A percentile compares a stretch with the other conserved stretches of the same genome.
Evolutionary conservation across 2,329 filamentous ascomycete genomes (phyloP).

Genomic region (Elsinoe perseae): DNA sequence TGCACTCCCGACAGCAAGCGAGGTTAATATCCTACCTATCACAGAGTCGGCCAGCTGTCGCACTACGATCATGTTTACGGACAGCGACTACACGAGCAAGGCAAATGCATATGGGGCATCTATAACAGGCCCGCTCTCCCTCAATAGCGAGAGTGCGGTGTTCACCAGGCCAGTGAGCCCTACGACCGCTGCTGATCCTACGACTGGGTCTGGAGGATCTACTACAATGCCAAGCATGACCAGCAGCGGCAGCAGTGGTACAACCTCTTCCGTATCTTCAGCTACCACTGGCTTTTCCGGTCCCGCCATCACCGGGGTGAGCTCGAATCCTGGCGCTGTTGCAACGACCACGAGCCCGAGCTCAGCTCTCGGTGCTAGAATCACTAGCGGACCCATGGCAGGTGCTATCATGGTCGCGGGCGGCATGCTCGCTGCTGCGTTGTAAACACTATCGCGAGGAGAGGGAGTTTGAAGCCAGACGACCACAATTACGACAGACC

Average conservation of each 20-base stretch:
- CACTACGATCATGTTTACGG: constrained; percentile 15
- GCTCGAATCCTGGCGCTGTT: neutral
- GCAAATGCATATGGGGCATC: constrained; percentile 11
- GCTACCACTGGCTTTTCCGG: constrained; percentile 7
- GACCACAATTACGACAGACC: neutral
- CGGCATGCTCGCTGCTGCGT: constrained; percentile 10
- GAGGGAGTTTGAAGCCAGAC: neutral
- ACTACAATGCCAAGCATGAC: neutral
- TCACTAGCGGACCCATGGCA: constrained; percentile 9
- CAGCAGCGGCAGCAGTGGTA: neutral
- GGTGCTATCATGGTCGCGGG: constrained; percentile 14
- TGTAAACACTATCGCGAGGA: neutral
- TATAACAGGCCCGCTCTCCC: neutral
- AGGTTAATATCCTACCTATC: constrained; percentile 10
- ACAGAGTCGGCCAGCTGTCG: constrained; percentile 1
- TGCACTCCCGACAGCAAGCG: neutral
- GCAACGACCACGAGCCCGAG: constrained; percentile 1
- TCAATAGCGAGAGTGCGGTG: neutral
- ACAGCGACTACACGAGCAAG: constrained; percentile 10
- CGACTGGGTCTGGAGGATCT: neutral
- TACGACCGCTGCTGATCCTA: neutral
- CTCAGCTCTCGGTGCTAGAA: constrained; percentile 4
- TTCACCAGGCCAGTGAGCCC: neutral
- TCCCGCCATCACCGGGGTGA: neutral
- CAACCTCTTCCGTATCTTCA: neutral